Base-by-base conservation (phyloP, 768 basidiomycete species). In the Termitomyces titanicus region DNA sequence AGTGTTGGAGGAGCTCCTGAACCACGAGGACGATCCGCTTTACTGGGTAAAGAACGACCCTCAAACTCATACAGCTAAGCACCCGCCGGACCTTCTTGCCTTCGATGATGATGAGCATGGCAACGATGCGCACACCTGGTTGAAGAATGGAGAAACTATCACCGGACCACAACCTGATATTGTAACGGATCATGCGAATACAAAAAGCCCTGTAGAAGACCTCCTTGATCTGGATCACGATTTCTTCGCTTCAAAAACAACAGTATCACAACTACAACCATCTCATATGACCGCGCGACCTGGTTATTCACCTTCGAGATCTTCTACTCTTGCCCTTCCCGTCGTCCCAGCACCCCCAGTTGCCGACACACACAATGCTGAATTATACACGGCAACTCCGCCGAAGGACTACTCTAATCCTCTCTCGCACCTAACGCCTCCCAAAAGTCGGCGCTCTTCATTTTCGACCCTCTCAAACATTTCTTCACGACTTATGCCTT, bases 11-110 rank as follows among this genome's bases (percentile, higher is more conserved):
- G 88, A 91, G 64, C 66, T 90, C 34, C 64, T 89, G 35, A 61
- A 76, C 55, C 81, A 86, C 56, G 80, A 89, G 67, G 84, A 88
- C 48, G 87, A 90, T 65, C 87, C 87, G 1, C 66, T 89, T 61
- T 86, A 84, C 64, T 86, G 83, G 73, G 54, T 82, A 53, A 70
- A 70, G 33, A 66, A 71, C 31, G 49, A 49, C 15, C 17, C n/a
- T 11, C n/a, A 38, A 27, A 13, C 24, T 38, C 24, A 18, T 13
- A 6, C 6, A 11, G n/a, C 17, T n/a, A 20, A 10, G 5, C 27
- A 18, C 9, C 7, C 25, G n/a, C n/a, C 47, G 3, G 15, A 37
- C 6, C 35, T 27, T n/a, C 17, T 27, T 11, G 35, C 25, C 20
- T 38, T 49, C 24, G n/a, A 24, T 22, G 11, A 24, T 22, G 11